These are phyloP conservation scores for Aspergillus transmontanensis DNA, from an alignment of 2,329 filamentous ascomycete genomes.

Conservation along the genomic window DNA sequence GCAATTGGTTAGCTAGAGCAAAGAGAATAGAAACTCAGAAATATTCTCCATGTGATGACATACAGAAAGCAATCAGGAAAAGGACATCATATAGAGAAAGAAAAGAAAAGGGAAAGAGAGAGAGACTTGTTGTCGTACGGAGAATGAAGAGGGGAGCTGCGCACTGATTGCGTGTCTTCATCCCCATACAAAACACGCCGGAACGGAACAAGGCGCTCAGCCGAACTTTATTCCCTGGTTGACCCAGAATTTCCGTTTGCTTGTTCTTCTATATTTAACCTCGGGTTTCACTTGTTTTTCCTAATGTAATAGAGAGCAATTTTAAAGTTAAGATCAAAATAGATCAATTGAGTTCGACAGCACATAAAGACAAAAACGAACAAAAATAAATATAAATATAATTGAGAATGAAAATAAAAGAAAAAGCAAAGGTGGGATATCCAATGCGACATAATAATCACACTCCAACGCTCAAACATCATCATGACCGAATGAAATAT, in stretches of 20 bases:
- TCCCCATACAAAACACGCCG: constrained; percentile 14
- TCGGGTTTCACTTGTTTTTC: background rate
- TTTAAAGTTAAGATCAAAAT: constrained; percentile 4
- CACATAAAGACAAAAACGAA: background rate
- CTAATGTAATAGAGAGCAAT: background rate
- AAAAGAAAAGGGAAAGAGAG: constrained; percentile 15
- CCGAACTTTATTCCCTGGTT: constrained; percentile 11
- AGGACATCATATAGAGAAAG: constrained; percentile 19
- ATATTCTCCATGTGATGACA: constrained; percentile 11
- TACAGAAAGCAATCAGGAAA: constrained; percentile 18
- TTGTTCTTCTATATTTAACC: background rate
- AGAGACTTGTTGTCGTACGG: constrained; percentile 6
- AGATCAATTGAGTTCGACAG: background rate
- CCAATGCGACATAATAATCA: constrained; percentile 10
- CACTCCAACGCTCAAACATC: constrained; percentile 19
- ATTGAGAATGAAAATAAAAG: background rate
- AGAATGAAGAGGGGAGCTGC: background rate
- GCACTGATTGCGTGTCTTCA: constrained; percentile 27
- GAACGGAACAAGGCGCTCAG: constrained; percentile 26
- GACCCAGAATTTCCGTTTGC: background rate
- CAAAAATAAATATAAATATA: background rate
- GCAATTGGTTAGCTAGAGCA: constrained; percentile 12
- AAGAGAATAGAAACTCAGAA: background rate
- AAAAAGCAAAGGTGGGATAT: background rate
- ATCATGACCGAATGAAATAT: constrained; percentile 12